Evolutionary conservation across 805 yeast genomes (phyloP).

Genomic region (Starmerella ratchasimensis): DNA sequence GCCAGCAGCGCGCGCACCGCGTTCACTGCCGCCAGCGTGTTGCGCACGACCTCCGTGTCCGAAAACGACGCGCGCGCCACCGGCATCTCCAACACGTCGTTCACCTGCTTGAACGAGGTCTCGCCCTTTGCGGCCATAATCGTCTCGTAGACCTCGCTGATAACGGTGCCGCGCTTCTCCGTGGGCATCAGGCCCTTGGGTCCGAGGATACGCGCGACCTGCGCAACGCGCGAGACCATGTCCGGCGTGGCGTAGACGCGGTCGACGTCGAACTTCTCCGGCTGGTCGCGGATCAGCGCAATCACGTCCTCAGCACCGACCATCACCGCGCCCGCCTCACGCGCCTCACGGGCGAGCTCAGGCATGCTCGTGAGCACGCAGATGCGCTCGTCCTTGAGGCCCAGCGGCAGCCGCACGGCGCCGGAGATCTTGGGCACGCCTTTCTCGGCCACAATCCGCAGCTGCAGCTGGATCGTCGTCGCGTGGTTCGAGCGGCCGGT

Average conservation of each 20-base stretch:
- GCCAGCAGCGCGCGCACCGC: constrained; percentile 39
- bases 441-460: constrained; percentile 53
- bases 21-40: constrained; percentile 51
- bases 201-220: constrained; percentile 70
- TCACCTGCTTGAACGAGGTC: constrained; percentile 64
- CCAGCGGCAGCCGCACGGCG: constrained; percentile 54
- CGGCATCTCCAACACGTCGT: constrained; percentile 45
- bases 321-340: constrained; percentile 43
- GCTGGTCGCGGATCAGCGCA: constrained; percentile 34
- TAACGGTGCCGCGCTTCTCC: constrained; percentile 73
- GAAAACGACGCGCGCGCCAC: constrained; percentile 67
- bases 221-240: constrained; percentile 44
- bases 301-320: constrained; percentile 67
- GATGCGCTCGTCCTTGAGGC: constrained; percentile 50
- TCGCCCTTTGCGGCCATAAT: constrained; percentile 49
- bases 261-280: constrained; percentile 44
- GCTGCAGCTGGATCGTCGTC: constrained; percentile 54
- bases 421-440: constrained; percentile 71
- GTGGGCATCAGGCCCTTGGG: constrained; percentile 83
- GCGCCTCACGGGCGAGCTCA: constrained; percentile 39
- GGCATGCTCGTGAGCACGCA: constrained; percentile 54
- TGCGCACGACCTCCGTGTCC: constrained; percentile 60
- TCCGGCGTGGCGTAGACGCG: constrained; percentile 80
- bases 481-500: constrained; percentile 69
- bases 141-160: constrained; percentile 44